Evolutionary conservation across 495 filamentous ascomycete species (phyloP).

Genomic region (Acidiella bohemica): DNA sequence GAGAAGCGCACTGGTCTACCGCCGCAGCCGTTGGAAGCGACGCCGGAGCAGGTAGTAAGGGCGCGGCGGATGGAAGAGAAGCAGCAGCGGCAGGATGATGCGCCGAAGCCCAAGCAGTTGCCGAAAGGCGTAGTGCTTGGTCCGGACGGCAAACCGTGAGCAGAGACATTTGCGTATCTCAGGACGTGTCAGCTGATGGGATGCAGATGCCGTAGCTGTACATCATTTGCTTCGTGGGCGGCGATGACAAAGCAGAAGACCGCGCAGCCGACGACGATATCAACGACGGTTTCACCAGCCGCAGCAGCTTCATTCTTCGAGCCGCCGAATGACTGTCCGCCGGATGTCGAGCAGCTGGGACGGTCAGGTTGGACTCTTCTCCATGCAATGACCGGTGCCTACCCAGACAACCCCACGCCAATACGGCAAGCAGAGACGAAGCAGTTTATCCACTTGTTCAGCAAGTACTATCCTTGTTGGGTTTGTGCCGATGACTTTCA

Average conservation of each 20-base stretch:
- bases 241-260: conserved; percentile 47
- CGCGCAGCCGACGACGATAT: conserved; percentile 11
- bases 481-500: conserved; percentile 87
- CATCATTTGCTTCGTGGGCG: conserved; percentile 54
- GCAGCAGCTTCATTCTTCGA: conserved; percentile 16
- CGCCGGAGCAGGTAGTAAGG: conserved; percentile 8
- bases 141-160: conserved; percentile 93
- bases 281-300: conserved; percentile 16
- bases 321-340: conserved; percentile 36
- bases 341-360: conserved; percentile 76
- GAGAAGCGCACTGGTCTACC: conserved; percentile 19
- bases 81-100: conserved; percentile 13
- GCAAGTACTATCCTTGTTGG: conserved; percentile 86
- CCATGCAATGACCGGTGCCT: conserved; percentile 77
- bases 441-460: conserved; percentile 67
- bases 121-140: conserved; percentile 78
- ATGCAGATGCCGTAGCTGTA: conserved; percentile 77
- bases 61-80: no score
- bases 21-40: conserved; percentile 21
- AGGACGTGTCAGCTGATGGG: conserved; percentile 15
- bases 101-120: conserved; percentile 29
- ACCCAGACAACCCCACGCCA: conserved; percentile 53
- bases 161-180: conserved; percentile 1
- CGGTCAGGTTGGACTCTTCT: conserved; percentile 84
- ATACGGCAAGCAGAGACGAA: conserved; percentile 58